phyloP scores from a whole-genome alignment of 2,329 filamentous ascomycete genomes.

The Triangularia setosa region DNA sequence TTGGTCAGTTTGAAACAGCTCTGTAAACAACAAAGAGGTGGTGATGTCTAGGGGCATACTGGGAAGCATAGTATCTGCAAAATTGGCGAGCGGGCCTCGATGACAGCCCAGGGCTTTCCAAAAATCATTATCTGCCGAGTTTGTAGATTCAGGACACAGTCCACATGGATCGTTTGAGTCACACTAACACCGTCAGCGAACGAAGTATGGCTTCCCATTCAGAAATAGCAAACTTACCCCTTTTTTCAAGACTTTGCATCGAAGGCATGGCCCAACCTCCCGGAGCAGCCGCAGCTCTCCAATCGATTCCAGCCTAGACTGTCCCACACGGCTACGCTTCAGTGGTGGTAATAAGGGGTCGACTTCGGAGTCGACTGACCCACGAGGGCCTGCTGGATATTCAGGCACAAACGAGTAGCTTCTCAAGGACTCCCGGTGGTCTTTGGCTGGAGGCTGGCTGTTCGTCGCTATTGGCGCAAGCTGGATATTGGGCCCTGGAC shows the following conservation, averaged over 20 bases:
- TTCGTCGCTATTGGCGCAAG: slow-evolving; percentile 36
- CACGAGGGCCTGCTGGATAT: slow-evolving; percentile 34
- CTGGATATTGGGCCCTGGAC: slow-evolving; percentile 28
- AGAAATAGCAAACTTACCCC: slow-evolving; percentile 36
- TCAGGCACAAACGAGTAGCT: slow-evolving; percentile 41
- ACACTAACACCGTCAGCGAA: slow-evolving; percentile 39
- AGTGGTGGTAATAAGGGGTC: slow-evolving; percentile 53
- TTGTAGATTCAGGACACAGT: slow-evolving; percentile 40
- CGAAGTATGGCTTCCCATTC: no score
- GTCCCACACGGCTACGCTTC: slow-evolving; percentile 50
- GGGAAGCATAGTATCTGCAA: slow-evolving; percentile 49
- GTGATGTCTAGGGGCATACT: slow-evolving; percentile 33
- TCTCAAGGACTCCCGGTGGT: slow-evolving; percentile 39
- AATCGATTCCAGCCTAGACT: slow-evolving; percentile 53
- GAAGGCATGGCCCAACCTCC: slow-evolving; percentile 47
- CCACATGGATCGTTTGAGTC: slow-evolving; percentile 48
- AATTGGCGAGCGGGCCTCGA: slow-evolving; percentile 43
- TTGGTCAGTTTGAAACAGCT: not conserved
- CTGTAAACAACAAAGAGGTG: slow-evolving; percentile 18
- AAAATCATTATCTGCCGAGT: slow-evolving; percentile 39
- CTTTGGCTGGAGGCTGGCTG: slow-evolving; percentile 30
- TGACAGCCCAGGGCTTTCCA: slow-evolving; percentile 51
- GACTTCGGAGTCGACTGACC: slow-evolving; percentile 44
- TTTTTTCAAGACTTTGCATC: slow-evolving; percentile 46
- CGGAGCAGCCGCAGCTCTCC: slow-evolving; percentile 50